A percentile compares a stretch with the other conserved stretches of the same genome.
These are phyloP conservation scores for Ceratocystis alfenasii DNA, from an alignment of 2,329 filamentous ascomycete genomes.

Conservation along the genomic window DNA sequence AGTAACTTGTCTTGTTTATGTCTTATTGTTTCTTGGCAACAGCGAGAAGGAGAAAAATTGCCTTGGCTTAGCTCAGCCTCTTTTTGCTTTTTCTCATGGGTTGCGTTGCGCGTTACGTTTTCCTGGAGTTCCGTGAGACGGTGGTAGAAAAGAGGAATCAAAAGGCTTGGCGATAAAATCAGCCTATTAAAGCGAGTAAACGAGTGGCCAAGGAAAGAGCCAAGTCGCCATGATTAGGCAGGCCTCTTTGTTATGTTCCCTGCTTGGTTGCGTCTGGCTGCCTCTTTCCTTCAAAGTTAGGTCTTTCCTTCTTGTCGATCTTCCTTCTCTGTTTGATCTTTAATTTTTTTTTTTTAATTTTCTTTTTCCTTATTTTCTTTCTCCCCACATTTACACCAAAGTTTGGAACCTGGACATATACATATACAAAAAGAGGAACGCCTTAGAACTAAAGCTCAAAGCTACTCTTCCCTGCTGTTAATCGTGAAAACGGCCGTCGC, in stretches of 20 bases:
- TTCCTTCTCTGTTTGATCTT: background rate
- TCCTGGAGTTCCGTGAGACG: background rate
- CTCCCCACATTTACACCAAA: slow-evolving; percentile 3
- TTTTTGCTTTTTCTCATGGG: background rate
- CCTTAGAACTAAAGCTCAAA: background rate
- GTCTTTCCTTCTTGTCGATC: slow-evolving; percentile 8
- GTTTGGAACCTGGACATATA: background rate
- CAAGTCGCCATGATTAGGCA: background rate
- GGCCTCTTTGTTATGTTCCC: background rate
- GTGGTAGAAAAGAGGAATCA: background rate
- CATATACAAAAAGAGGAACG: background rate
- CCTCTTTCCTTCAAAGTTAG: background rate
- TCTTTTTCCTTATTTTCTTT: background rate
- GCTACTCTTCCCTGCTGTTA: background rate
- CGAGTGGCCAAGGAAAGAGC: background rate
- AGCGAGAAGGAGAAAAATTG: background rate
- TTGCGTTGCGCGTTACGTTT: background rate
- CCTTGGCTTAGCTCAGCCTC: background rate
- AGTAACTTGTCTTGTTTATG: background rate
- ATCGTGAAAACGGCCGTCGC: background rate
- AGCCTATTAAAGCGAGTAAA: background rate
- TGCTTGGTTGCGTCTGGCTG: background rate
- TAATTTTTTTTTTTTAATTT: background rate
- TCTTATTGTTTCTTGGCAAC: background rate
- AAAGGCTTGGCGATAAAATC: slow-evolving; percentile 5